Evolutionary conservation across 2,329 filamentous ascomycete species (phyloP).

Genomic region (Cladosporium phlei): DNA sequence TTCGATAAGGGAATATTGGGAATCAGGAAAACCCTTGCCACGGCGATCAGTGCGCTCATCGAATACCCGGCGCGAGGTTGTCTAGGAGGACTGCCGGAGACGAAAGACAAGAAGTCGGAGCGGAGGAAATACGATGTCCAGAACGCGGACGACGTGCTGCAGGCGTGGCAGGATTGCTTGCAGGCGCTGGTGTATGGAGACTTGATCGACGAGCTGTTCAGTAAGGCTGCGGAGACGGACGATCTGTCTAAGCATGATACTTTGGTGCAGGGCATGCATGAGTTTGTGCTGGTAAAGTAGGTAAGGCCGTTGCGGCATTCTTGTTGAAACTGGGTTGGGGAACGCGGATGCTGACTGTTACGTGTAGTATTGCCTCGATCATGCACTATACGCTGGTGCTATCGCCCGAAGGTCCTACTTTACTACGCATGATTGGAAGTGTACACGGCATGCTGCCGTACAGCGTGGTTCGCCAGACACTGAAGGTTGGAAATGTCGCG

Average conservation of each 20-base stretch:
- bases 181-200: constrained; percentile 64
- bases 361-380: constrained; percentile 62
- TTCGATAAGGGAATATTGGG: constrained; percentile 76
- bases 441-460: constrained; percentile 69
- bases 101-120: constrained; percentile 28
- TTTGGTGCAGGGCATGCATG: constrained; percentile 59
- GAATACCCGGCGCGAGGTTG: constrained; percentile 65
- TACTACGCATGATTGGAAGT: constrained; percentile 66
- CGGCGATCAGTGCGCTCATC: constrained; percentile 63
- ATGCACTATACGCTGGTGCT: constrained; percentile 68
- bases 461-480: constrained; percentile 64
- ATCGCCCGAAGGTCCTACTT: constrained; percentile 69
- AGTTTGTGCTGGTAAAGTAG: constrained; percentile 68
- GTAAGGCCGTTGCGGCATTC: constrained; percentile 22
- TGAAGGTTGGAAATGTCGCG: constrained; percentile 72
- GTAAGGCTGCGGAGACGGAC: constrained; percentile 55
- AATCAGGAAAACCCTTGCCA: constrained; percentile 68
- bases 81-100: constrained; percentile 54
- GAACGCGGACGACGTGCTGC: constrained; percentile 56
- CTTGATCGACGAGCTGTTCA: constrained; percentile 61
- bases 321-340: neutral
- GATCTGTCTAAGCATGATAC: constrained; percentile 61
- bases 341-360: constrained; percentile 5
- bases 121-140: constrained; percentile 51
- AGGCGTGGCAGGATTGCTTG: constrained; percentile 63